phyloP scores from a whole-genome alignment of 179 eudicot species.

The Patellifolia procumbens region DNA sequence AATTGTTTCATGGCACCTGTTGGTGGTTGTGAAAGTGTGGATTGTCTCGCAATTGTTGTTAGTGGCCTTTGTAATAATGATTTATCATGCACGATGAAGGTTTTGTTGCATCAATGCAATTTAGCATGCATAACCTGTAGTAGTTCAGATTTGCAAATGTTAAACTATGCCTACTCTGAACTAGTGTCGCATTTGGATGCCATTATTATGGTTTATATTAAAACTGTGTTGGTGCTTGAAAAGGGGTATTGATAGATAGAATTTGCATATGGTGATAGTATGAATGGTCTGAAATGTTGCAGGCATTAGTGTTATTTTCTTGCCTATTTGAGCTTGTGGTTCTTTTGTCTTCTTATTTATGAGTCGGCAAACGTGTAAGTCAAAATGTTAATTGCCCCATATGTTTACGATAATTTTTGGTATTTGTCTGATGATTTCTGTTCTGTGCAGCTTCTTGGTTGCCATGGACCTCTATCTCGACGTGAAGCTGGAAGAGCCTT shows the following conservation, averaged over 20 bases:
- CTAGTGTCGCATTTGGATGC: too few relatives aligned
- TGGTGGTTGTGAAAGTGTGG: background rate
- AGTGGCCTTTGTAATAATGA: background rate
- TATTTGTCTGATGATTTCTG: background rate
- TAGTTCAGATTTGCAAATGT: background rate
- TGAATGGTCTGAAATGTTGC: too few relatives aligned
- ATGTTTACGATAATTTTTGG: background rate
- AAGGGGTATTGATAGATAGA: too few relatives aligned
- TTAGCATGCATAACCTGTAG: background rate
- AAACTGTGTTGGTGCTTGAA: too few relatives aligned
- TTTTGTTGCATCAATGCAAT: background rate
- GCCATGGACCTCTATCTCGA: conserved; percentile 52
- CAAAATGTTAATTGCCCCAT: too few relatives aligned
- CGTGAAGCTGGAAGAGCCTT: conserved; percentile 56
- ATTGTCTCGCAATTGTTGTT: background rate
- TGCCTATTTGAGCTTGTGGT: too few relatives aligned
- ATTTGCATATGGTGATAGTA: too few relatives aligned
- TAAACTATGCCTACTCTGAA: background rate
- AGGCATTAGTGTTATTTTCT: too few relatives aligned
- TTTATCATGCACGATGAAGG: background rate
- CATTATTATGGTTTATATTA: too few relatives aligned
- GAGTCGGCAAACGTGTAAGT: too few relatives aligned
- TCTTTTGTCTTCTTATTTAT: too few relatives aligned
- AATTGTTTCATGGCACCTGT: background rate
- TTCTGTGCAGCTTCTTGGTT: conserved; percentile 49